Evolutionary conservation across 2,329 filamentous ascomycete species (phyloP), one percentile per base, ranked within the genome.

Genomic region (Fusarium mundagurra): DNA sequence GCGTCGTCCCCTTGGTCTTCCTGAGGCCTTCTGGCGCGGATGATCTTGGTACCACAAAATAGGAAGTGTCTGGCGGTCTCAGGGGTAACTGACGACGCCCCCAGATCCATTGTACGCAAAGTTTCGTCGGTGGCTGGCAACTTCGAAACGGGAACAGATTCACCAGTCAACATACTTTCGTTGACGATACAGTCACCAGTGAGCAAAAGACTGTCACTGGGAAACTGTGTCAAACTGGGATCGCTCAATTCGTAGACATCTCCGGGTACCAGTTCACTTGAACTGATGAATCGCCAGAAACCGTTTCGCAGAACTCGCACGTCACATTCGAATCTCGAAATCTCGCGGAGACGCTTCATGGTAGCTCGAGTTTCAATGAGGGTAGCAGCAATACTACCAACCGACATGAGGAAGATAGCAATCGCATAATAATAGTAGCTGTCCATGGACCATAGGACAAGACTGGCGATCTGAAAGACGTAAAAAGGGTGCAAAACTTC

Each of bases 401-500:
- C 89, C 0, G 97, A 99, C 83, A 99, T 98, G 69, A 96, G 80
- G 77, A 99, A 97, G 77, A 99, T 99, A 81, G 95, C 97, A 22
- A 92, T 88, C 9, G 96, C 96, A 83, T 99, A 99, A 84, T 98
- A 99, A 81, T 98, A 99, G 82, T 99, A 99, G 78, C 97, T 89
- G 80, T 99, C 96, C 76, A 98, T 81, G 16, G 96, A 98, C 96
- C 96, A 99, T 8, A 99, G 89, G 45, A 97, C 84, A 74, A 99
- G 86, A 85, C 96, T 98, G 54, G 95, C 96, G 78, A 98, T 92
- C 83, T 99, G 96, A 81, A 99, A 99, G 64, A 99, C 93, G 81
- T 99, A 99, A 82, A 99, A 99, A 0, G 96, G 97, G 80, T 99
- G 96, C 78, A 99, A 95, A 27, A 94, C 95, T 85, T 99, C 96